These are phyloP conservation scores for Phaeolepiota aurea DNA, from an alignment of 768 basidiomycete species.

Conservation along the genomic window DNA sequence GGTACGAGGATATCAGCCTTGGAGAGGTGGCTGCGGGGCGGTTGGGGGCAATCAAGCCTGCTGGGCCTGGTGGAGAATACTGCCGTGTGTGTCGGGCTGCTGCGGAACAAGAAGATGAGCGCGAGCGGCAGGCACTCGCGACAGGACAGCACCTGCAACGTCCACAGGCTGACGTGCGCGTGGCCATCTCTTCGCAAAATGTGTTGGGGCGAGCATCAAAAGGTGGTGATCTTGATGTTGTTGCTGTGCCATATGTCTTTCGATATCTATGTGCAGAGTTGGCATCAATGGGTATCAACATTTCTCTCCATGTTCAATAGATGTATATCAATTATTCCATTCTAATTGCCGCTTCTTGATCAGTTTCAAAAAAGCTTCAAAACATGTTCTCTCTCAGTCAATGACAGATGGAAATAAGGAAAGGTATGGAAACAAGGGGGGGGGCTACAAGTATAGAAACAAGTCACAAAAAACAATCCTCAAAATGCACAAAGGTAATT, in stretches of 20 bases:
- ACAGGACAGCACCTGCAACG: slow-evolving; percentile 41
- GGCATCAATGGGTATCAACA: slow-evolving; percentile 96
- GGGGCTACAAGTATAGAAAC: background rate
- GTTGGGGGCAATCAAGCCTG: slow-evolving; percentile 42
- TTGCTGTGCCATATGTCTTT: slow-evolving; percentile 94
- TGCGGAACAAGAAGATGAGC: slow-evolving; percentile 56
- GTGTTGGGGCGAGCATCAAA: slow-evolving; percentile 51
- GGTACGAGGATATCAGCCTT: slow-evolving; percentile 82
- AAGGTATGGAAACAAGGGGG: too few relatives aligned
- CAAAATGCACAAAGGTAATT: too few relatives aligned
- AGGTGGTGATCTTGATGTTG: slow-evolving; percentile 85
- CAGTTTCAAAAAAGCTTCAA: too few relatives aligned
- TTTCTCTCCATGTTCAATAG: slow-evolving; percentile 72
- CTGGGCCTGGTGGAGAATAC: slow-evolving; percentile 84
- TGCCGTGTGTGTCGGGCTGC: slow-evolving; percentile 86
- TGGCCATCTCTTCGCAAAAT: slow-evolving; percentile 62
- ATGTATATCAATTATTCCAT: slow-evolving; percentile 3
- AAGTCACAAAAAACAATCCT: too few relatives aligned
- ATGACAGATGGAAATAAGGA: too few relatives aligned
- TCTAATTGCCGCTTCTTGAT: too few relatives aligned
- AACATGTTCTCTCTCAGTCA: too few relatives aligned
- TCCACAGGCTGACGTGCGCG: slow-evolving; percentile 44
- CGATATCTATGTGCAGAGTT: slow-evolving; percentile 91
- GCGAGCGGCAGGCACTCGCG: slow-evolving; percentile 49
- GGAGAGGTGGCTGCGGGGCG: slow-evolving; percentile 52